Percentiles rank a stretch among this genome's conserved stretches.
Evolutionary conservation across 208 protist genomes (phyloP).

Genomic region (Balamuthia mandrillaris): DNA sequence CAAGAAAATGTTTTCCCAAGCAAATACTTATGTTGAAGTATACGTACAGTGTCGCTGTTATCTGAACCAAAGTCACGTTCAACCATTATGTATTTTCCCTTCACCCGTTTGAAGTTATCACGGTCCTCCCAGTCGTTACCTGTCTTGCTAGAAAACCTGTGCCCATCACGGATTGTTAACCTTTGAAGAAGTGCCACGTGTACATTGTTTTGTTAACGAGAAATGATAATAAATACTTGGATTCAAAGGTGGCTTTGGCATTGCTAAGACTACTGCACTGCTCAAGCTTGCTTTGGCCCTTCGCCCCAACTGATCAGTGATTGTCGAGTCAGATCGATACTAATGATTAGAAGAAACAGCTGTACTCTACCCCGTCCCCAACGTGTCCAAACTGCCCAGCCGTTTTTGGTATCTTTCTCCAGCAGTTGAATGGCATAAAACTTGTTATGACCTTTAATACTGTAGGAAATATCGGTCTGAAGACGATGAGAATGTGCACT

Average conservation of each 20-base stretch:
- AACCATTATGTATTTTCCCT: conserved; percentile 30
- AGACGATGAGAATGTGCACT: not conserved
- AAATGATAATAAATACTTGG: not conserved
- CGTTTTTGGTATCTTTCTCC: conserved; percentile 25
- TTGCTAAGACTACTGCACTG: not conserved
- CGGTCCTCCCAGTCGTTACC: conserved; percentile 37
- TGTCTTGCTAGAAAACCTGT: conserved; percentile 21
- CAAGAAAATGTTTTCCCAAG: too few relatives aligned
- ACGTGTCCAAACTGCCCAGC: conserved; percentile 9
- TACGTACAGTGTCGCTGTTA: conserved; percentile 1
- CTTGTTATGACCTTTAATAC: conserved; percentile 38
- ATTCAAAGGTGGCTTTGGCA: conserved; percentile 2
- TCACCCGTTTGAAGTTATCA: not conserved
- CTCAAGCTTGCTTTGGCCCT: conserved; percentile 33
- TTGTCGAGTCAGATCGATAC: not conserved
- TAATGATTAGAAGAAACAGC: not conserved
- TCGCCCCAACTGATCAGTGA: not conserved
- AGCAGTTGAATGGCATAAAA: conserved; percentile 34
- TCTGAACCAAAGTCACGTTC: conserved; percentile 39
- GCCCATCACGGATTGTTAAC: not conserved
- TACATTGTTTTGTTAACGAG: not conserved
- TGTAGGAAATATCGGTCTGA: conserved; percentile 36
- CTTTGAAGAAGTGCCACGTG: not conserved
- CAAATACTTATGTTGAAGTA: too few relatives aligned
- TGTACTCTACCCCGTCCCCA: conserved; percentile 32